These are phyloP conservation scores for Baorangia bicolor DNA, from an alignment of 768 basidiomycete species.

Conservation along the genomic window DNA sequence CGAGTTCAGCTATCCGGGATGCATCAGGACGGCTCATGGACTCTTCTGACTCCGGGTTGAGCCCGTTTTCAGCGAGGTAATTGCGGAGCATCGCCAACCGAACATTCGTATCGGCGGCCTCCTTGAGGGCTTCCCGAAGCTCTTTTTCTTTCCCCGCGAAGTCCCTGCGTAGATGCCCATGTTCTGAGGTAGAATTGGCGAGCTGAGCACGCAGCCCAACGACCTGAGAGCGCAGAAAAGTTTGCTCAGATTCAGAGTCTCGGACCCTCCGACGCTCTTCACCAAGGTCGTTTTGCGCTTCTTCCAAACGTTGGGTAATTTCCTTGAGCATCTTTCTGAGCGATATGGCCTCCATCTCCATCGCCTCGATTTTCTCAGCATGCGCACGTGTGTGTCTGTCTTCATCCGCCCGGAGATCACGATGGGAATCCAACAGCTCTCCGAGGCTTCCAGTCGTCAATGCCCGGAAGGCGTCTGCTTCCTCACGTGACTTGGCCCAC, in stretches of 20 bases:
- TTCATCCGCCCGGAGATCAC: slow-evolving; percentile 81
- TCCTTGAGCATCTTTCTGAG: slow-evolving; percentile 82
- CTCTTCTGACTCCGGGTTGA: slow-evolving; percentile 72
- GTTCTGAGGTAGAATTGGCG: slow-evolving; percentile 64
- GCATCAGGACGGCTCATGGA: slow-evolving; percentile 36
- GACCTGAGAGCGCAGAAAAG: slow-evolving; percentile 68
- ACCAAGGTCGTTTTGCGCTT: slow-evolving; percentile 58
- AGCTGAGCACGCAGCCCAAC: slow-evolving; percentile 72
- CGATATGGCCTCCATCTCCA: slow-evolving; percentile 75
- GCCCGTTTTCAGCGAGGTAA: slow-evolving; percentile 86
- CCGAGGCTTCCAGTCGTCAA: slow-evolving; percentile 85
- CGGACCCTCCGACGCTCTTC: slow-evolving; percentile 66
- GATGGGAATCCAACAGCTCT: slow-evolving; percentile 84
- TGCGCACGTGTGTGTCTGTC: slow-evolving; percentile 73
- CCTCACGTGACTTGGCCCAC: slow-evolving; percentile 90
- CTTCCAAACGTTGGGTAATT: slow-evolving; percentile 66
- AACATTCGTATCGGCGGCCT: slow-evolving; percentile 66
- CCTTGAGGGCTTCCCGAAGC: slow-evolving; percentile 60
- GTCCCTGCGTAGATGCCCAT: slow-evolving; percentile 69
- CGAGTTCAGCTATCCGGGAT: slow-evolving; percentile 69
- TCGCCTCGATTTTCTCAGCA: slow-evolving; percentile 75
- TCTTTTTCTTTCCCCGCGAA: slow-evolving; percentile 63
- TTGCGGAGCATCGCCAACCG: slow-evolving; percentile 79
- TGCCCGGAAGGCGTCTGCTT: slow-evolving; percentile 87
- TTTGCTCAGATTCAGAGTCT: slow-evolving; percentile 64